phyloP scores from a whole-genome alignment of 148 eudicot genomes.

The Vaccinium darrowii region DNA sequence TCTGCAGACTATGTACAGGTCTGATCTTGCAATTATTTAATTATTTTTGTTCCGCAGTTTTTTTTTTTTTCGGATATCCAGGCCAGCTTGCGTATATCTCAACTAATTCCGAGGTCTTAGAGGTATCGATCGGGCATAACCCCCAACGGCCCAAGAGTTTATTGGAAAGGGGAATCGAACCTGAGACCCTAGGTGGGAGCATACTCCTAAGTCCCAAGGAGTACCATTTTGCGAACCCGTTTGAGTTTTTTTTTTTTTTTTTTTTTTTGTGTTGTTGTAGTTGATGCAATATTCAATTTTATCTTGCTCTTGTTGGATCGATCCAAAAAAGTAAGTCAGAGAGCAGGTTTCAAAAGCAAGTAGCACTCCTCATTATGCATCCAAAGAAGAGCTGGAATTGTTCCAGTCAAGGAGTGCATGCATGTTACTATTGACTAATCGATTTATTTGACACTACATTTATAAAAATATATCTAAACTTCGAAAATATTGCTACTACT shows the following conservation, averaged over 20 bases:
- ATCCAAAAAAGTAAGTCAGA: neutral
- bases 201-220: too few species aligned
- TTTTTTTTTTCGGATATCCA: too few species aligned
- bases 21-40: neutral
- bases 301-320: neutral
- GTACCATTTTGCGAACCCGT: too few species aligned
- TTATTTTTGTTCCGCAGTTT: too few species aligned
- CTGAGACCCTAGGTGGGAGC: too few species aligned
- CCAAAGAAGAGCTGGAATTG: constrained; percentile 2
- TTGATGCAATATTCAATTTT: neutral
- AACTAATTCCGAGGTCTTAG: too few species aligned
- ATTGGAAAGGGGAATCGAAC: too few species aligned
- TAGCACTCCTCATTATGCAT: neutral
- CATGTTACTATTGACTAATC: neutral
- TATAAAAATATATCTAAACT: neutral
- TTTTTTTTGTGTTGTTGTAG: neutral
- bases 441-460: neutral
- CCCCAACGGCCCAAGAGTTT: too few species aligned
- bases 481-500: neutral
- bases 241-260: neutral
- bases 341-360: neutral
- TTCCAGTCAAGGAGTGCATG: neutral
- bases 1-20: neutral
- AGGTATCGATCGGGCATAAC: too few species aligned
- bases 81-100: too few species aligned